Conservation (phyloP, 257 asterid genomes). For the Salvia hispanica region DNA sequence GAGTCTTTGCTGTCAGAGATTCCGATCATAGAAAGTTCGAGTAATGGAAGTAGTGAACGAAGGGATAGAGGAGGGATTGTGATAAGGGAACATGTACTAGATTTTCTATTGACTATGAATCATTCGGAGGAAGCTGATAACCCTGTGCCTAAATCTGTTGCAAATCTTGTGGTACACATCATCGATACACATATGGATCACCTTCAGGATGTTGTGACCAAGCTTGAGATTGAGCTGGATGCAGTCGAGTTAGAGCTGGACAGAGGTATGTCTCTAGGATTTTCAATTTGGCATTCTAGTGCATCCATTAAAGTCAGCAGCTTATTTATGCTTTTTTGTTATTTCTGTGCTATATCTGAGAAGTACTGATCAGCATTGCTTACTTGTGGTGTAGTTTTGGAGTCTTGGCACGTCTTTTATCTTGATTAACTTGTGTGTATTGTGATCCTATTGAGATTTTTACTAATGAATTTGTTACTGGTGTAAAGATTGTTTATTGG, state of each 20-base stretch:
- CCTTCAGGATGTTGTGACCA: conserved; percentile 88
- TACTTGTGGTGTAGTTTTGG: background rate
- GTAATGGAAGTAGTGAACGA: conserved; percentile 32
- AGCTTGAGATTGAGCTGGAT: conserved; percentile 92
- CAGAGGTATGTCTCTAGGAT: conserved; percentile 48
- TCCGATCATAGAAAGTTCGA: conserved; percentile 72
- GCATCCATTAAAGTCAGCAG: background rate
- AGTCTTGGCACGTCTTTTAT: conserved; percentile 1
- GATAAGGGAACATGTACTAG: conserved; percentile 77
- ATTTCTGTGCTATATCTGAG: background rate
- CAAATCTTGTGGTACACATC: conserved; percentile 85
- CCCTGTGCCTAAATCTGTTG: conserved; percentile 85
- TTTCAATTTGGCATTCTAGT: background rate
- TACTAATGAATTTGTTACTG: background rate
- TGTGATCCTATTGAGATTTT: background rate
- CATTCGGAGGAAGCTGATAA: conserved; percentile 97
- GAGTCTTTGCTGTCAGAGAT: conserved; percentile 77
- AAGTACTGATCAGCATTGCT: background rate
- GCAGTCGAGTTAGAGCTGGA: conserved; percentile 84
- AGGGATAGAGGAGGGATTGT: conserved; percentile 66
- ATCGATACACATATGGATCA: conserved; percentile 95
- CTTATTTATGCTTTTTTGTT: background rate
- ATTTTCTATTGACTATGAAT: conserved; percentile 81
- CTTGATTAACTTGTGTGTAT: background rate
- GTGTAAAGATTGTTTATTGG: background rate